A percentile compares a stretch with the other conserved stretches of the same genome.
Conservation (phyloP, 2,329 filamentous ascomycete species). For the Fusarium sulawesiense region DNA sequence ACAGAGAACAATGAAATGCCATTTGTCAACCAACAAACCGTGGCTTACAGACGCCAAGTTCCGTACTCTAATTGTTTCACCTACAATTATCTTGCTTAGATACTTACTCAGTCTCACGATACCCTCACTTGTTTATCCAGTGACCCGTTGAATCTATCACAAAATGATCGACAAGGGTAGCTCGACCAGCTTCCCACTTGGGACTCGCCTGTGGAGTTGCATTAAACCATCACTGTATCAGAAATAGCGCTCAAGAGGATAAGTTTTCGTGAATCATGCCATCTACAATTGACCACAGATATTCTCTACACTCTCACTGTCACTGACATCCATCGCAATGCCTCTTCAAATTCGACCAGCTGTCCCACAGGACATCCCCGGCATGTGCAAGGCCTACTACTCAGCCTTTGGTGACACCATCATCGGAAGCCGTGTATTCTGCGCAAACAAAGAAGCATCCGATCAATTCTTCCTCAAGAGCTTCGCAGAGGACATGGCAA, state of each 20-base stretch:
- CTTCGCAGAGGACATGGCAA: conserved; percentile 54
- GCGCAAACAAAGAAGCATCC: conserved; percentile 41
- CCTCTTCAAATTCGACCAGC: conserved; percentile 53
- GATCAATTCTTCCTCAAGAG: conserved; percentile 52
- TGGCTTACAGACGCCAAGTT: not conserved
- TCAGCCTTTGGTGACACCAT: conserved; percentile 56
- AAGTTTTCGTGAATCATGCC: not conserved
- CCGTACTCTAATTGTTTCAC: not conserved
- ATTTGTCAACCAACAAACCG: not conserved
- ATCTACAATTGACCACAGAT: not conserved
- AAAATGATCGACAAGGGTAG: conserved; percentile 16
- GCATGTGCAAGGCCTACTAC: conserved; percentile 58
- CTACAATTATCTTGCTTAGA: not conserved
- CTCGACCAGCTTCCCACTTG: conserved; percentile 5
- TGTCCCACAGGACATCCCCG: conserved; percentile 53
- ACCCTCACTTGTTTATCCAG: not conserved
- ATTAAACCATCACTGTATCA: not conserved
- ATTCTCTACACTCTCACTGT: not conserved
- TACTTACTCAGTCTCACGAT: not conserved
- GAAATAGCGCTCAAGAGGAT: conserved; percentile 1
- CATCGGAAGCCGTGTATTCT: conserved; percentile 55
- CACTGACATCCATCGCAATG: conserved; percentile 30
- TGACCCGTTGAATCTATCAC: not conserved
- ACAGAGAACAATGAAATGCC: not conserved
- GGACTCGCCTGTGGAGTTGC: conserved; percentile 23